Percentiles rank a stretch among this genome's conserved stretches.
phyloP scores from a whole-genome alignment of 2,329 filamentous ascomycete genomes.

The Coleophoma cylindrospora region DNA sequence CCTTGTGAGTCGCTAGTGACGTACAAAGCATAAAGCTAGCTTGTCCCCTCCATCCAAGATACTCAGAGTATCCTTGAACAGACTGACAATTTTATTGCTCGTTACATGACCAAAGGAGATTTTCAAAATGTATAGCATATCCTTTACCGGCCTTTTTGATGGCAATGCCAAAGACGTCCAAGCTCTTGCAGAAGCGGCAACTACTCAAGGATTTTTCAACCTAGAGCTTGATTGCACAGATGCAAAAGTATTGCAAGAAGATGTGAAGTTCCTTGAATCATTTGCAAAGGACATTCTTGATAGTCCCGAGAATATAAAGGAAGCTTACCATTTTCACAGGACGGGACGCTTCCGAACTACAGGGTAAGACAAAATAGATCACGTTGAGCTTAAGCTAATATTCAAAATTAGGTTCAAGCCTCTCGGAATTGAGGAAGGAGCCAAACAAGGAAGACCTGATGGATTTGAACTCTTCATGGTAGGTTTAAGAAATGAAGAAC shows the following conservation, averaged over 20 bases:
- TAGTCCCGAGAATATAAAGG: not conserved
- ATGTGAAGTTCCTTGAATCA: constrained; percentile 1
- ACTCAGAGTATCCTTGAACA: no score
- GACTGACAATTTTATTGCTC: not conserved
- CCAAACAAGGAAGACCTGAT: constrained; percentile 1
- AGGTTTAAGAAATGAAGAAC: not conserved
- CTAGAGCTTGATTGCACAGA: constrained; percentile 1
- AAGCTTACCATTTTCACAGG: constrained; percentile 1
- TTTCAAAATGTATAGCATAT: constrained; percentile 1
- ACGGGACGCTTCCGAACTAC: constrained; percentile 1
- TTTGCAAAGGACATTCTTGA: constrained; percentile 2
- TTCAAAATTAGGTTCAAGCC: not conserved
- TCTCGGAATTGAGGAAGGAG: constrained; percentile 1
- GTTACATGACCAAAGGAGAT: not conserved
- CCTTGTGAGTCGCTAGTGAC: no score
- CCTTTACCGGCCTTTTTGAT: not conserved
- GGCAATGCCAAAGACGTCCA: not conserved
- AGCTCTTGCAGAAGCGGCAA: not conserved
- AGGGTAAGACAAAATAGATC: not conserved
- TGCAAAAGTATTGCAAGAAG: not conserved
- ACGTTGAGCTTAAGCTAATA: not conserved
- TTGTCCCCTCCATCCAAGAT: no score
- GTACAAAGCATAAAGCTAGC: no score
- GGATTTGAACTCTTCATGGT: constrained; percentile 2
- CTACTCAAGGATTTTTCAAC: constrained; percentile 1